Base-by-base conservation (phyloP, 2,329 filamentous ascomycete species). In the Paecilomyces variotii region DNA sequence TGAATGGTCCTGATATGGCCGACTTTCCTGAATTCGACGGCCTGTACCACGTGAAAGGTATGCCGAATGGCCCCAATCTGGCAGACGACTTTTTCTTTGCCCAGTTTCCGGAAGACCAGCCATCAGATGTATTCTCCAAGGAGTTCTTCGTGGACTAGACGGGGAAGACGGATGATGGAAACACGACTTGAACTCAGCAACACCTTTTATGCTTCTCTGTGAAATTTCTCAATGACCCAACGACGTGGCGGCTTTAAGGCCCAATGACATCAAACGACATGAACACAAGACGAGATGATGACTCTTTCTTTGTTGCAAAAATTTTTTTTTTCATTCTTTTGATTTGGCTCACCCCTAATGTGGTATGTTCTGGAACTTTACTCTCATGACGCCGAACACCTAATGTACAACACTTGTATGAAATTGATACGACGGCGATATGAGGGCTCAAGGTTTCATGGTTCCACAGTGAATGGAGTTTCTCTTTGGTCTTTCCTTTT, bases 21-120 rank as follows among this genome's bases (percentile, higher is more conserved):
- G 61, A 66, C 10, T 72, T 74, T 51, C 68, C 74, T 6, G 72
- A 75, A 54, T 74, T 73, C 53, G 67, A 65, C 35, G 70, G 73
- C 35, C 57, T 73, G 12, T 72, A 72, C 59, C 64, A 65, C 5
- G 67, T 65, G 12, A 75, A 76, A 64, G 59, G 61, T 5, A 70
- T 69, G 56, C 62, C 62, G 26, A 52, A 56, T 11, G 63, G 63
- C 12, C 39, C 63, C 25, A 50, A 62, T 27, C 62, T 73, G 53
- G 65, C 69, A 30, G 68, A 69, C 12, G 72, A 75, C 56, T 72
- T 72, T 57, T 69, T 75, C 28, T 69, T 72, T 35, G 4, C 39
- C n/a, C 71, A 74, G 55, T 75, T 74, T 53, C 25, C 14, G 26
- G 54, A 56, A n/a, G 30, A 56, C 6, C 54, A 39, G 10, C 30